Evolutionary conservation across 805 yeast species (phyloP).

Genomic region (Ogataea salicorniae): DNA sequence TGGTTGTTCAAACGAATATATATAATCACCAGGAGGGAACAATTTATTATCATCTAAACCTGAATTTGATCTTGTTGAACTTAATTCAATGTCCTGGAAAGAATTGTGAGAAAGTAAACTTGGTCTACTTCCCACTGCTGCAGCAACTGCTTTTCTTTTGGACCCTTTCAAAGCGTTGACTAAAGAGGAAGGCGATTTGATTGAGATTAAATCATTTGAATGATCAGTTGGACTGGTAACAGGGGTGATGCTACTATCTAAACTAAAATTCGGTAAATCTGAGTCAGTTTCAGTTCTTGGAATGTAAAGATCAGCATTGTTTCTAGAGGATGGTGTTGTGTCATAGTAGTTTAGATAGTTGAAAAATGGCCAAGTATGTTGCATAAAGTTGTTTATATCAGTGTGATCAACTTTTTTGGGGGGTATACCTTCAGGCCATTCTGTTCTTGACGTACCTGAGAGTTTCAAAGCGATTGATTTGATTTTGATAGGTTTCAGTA

Average conservation of each 20-base stretch:
- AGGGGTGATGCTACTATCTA: conserved; percentile 31
- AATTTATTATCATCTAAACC: conserved; percentile 26
- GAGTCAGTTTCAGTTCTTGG: conserved; percentile 25
- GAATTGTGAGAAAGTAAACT: conserved; percentile 11
- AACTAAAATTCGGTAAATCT: conserved; percentile 34
- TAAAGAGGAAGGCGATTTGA: conserved; percentile 24
- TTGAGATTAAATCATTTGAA: conserved; percentile 15
- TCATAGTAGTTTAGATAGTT: conserved; percentile 30
- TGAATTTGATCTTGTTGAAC: conserved; percentile 20
- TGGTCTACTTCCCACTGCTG: conserved; percentile 11
- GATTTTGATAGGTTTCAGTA: conserved; percentile 66
- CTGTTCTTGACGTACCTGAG: conserved; percentile 70
- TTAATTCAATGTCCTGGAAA: conserved; percentile 10
- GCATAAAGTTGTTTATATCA: conserved; percentile 62
- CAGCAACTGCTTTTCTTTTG: conserved; percentile 13
- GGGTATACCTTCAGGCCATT: conserved; percentile 98
- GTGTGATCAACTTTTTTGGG: conserved; percentile 66
- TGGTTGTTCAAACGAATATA: conserved; percentile 88
- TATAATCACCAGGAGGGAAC: conserved; percentile 85
- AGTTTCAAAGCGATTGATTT: conserved; percentile 58
- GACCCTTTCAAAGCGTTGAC: conserved; percentile 26
- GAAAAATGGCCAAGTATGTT: conserved; percentile 92
- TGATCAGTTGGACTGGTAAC: conserved; percentile 21
- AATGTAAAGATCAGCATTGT: conserved; percentile 44
- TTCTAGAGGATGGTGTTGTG: conserved; percentile 27